A percentile compares a stretch with the other conserved stretches of the same genome.
Evolutionary conservation across 1,284 basidiomycete species (phyloP).

Genomic region (Apiotrichum montevideense): DNA sequence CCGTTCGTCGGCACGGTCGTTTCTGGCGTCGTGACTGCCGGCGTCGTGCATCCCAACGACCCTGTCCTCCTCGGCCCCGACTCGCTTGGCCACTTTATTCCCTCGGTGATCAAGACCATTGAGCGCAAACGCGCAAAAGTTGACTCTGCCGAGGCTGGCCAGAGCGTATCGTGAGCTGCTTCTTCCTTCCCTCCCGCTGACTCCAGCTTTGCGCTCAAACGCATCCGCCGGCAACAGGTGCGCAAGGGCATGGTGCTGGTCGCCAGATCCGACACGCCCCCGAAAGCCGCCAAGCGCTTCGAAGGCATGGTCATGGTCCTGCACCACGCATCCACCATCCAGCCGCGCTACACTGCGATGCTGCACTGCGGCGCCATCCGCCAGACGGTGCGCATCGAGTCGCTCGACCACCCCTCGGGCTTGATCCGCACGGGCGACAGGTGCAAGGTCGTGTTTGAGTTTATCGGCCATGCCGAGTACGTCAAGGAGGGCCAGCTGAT

Average conservation of each 20-base stretch:
- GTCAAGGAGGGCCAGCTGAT: conserved; percentile 87
- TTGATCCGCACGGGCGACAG: conserved; percentile 84
- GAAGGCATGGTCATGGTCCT: conserved; percentile 41
- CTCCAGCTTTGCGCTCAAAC: conserved; percentile 71
- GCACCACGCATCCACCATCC: conserved; percentile 86
- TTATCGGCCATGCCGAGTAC: conserved; percentile 77
- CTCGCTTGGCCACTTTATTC: conserved; percentile 79
- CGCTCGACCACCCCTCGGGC: conserved; percentile 78
- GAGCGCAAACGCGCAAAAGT: conserved; percentile 89
- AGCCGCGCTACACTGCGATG: conserved; percentile 74
- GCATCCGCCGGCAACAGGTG: conserved; percentile 71
- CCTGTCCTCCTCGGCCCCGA: conserved; percentile 84
- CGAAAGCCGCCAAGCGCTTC: conserved; percentile 50
- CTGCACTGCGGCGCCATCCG: conserved; percentile 39
- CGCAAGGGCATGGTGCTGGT: conserved; percentile 93
- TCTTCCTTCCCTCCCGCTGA: no score
- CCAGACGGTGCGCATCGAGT: conserved; percentile 85
- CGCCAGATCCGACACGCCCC: conserved; percentile 67
- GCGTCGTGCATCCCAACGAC: conserved; percentile 72
- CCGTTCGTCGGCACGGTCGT: conserved; percentile 95
- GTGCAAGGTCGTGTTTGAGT: conserved; percentile 78
- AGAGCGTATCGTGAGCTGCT: conserved; percentile 65
- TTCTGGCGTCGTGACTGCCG: conserved; percentile 79
- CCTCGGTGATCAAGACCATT: conserved; percentile 80
- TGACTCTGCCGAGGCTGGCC: conserved; percentile 80